Evolutionary conservation across 176 grass and related monocot species (phyloP), one percentile per base, ranked within the genome.

Genomic region (Lolium perenne): DNA sequence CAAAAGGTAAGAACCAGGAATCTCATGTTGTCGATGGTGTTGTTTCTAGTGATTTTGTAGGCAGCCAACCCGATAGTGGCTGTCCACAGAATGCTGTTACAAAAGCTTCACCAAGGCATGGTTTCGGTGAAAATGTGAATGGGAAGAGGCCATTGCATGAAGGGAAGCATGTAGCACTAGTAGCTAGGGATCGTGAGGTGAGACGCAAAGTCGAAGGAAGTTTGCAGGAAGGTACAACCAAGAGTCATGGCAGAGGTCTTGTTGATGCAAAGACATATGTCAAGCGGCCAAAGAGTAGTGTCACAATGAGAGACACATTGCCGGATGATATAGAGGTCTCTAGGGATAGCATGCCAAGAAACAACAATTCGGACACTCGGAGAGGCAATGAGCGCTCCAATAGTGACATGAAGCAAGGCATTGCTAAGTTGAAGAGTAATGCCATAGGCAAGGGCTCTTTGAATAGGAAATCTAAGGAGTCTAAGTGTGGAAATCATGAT

Each of bases 211-310:
- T 9, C 20, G 10, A 77, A 62, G 77, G 53, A 51, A 88, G 41
- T 45, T 62, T 43, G 20, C 35, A 3, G 25, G 21, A 35, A 65
- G 73, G 21, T 77, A 17, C 35, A 47, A 17, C 7, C 18, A 64
- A 62, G 35, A 51, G 18, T 83, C 38, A 43, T 70, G 35, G 6
- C 16, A 72, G 53, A 14, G 41, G 26, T 76, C 4, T 4, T 6
- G 9, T 66, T 67, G 72, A 72, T 78, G 81, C 32, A 84, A 77
- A 63, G 51, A 71, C 35, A 63, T 77, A 91, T 25, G 43, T 47
- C 46, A 88, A 81, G 43, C 45, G 62, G 29, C 75, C 74, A 14
- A 71, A 71, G 15, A 60, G 32, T 35, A 35, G 32, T 35, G 32
- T 35, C 32, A 35, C 32, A 35, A 35, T 35, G 32, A 35, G 32